Base-by-base conservation (phyloP, 495 filamentous ascomycete genomes). In the Trichodelitschia bisporula region DNA sequence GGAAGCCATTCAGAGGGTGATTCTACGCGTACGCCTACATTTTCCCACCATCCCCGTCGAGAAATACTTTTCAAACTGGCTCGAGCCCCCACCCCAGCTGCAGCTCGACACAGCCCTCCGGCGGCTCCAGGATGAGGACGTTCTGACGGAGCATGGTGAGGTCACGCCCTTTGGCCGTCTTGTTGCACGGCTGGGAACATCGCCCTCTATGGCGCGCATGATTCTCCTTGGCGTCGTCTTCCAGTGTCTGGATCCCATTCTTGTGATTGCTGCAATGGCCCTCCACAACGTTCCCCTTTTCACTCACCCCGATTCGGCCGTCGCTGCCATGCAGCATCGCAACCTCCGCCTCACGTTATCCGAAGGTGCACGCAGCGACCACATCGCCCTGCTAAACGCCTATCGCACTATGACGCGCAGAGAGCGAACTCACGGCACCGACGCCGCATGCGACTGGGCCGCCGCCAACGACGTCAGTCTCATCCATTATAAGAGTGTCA, bases 211-310 rank as follows among this genome's bases (percentile, higher is more conserved):
- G 29, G 65, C 58, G 19, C 69, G 66, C 34, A 55, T 71, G 57
- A 56, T 69, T 21, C 37, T 69, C 15, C 42, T 71, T 6, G 64
- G 64, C 5, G 45, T 65, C 25, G 59, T 69, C 15, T 72, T 71
- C 48, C 51, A 57, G 14, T 72, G 67, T 36, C 48, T 72, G 6
- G 62, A 71, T 32, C 62, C 66, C 0, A 59, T 72, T 37, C 34
- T 71, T 18, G 56, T 70, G 21, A 29, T 69, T 4, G 61, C 54
- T 18, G 51, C 55, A 13, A 45, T 56, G 2, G 41, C 48, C 2
- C 33, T 40, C 3, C 51, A 54, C 18, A 40, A 50, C 6, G 35
- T 46, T n/a, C 37, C 66, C 3, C 68, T 71, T 38, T 29, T 54
- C 12, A 38, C 36, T 13, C 45, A 54, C 4, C 41, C 47, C 4